Percentiles rank a stretch among this genome's conserved stretches.
These are phyloP conservation scores for Candida gorgasii DNA, from an alignment of 805 yeast species.

Conservation along the genomic window DNA sequence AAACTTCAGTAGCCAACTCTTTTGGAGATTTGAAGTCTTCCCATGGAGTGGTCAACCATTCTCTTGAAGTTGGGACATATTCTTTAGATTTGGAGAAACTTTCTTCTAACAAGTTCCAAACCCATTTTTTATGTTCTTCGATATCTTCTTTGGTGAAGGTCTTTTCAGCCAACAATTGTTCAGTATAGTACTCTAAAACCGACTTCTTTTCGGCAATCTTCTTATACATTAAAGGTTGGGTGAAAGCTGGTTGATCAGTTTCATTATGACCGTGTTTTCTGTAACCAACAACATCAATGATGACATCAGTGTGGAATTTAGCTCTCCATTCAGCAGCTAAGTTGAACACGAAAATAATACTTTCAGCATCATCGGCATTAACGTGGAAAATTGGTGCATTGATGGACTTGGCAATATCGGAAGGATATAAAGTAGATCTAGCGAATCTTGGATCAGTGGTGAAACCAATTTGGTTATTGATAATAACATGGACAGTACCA, in stretches of 20 bases:
- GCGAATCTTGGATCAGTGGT: constrained; percentile 98
- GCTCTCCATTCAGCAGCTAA: constrained; percentile 99
- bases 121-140: constrained; percentile 96
- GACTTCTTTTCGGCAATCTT: constrained; percentile 86
- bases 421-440: constrained; percentile 96
- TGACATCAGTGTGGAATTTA: constrained; percentile 93
- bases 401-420: constrained; percentile 94
- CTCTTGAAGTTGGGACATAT: constrained; percentile 86
- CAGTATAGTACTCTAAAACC: constrained; percentile 82
- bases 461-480: constrained; percentile 98
- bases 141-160: constrained; percentile 88
- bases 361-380: constrained; percentile 96
- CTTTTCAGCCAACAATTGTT: constrained; percentile 79
- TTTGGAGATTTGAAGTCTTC: constrained; percentile 97
- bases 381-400: constrained; percentile 99
- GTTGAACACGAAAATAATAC: constrained; percentile 85
- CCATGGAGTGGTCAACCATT: constrained; percentile 99
- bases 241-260: constrained; percentile 98
- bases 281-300: constrained; percentile 96
- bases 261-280: constrained; percentile 99
- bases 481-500: constrained; percentile 95
- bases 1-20: constrained; percentile 91
- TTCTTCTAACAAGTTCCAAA: constrained; percentile 91
- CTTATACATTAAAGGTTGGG: constrained; percentile 97
- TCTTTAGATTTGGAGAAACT: constrained; percentile 87